Evolutionary conservation across 2,329 filamentous ascomycete species (phyloP), one percentile per base, ranked within the genome.

Genomic region (Neonectria coccinea): DNA sequence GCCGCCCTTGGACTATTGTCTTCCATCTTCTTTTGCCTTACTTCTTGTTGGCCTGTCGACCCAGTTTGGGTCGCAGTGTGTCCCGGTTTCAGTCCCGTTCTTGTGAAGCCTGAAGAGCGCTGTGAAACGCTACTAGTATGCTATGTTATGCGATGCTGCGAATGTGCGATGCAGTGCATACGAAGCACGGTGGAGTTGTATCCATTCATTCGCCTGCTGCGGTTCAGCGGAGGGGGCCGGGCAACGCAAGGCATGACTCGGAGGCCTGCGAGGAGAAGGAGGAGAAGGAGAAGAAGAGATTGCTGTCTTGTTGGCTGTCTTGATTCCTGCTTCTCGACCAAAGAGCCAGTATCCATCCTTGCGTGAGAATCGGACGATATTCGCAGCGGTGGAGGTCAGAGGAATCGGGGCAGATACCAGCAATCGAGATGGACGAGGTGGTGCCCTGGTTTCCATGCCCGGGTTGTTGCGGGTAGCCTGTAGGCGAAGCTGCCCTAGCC

Each of bases 31-130:
- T 22, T 1, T 25, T 25, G 25, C 25, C 2, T 12, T 36, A 14
- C 6, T 50, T 42, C 33, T 29, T 55, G 54, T 47, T 58, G 55
- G 41, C 42, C 57, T 58, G 41, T 33, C 25, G 42, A 42, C 53
- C 53, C 12, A 45, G 36, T 44, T 45, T 62, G 52, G 52, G 33
- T 47, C 22, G 14, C 45, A 27, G 22, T 14, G 22, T 29, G 45
- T 31, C 45, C 59, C 54, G 20, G 27, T 39, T 44, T 55, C 59
- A 62, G 33, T 33, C 36, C n/a, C 29, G 52, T n/a, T 48, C 10
- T 33, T n/a, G 52, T 36, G 25, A 54, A 58, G 53, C 25, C 25
- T 6, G 9, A 29, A 29, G 29, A 42, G 20, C 36, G 36, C 36
- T 39, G 36, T 39, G 33, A 36, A 36, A 36, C 33, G 33, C 33